phyloP scores from a whole-genome alignment of 2,329 filamentous ascomycete genomes.

The Thielaviopsis populi region DNA sequence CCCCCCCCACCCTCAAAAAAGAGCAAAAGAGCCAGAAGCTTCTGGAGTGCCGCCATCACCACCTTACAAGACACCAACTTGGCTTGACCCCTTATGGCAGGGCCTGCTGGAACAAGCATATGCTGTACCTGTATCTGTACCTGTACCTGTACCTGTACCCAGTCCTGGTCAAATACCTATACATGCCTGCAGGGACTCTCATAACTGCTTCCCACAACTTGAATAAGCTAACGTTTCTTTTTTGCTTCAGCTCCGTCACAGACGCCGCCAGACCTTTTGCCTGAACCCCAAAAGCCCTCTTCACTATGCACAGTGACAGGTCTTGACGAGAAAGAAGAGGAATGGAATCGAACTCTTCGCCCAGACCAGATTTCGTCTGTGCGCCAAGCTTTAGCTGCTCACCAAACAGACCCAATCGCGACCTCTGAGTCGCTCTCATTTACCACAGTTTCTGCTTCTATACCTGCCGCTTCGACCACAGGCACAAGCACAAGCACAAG shows the following conservation, averaged over 20 bases:
- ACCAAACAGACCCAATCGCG: neutral
- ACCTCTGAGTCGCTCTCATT: slow-evolving; percentile 2
- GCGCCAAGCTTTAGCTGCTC: slow-evolving; percentile 5
- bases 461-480: neutral
- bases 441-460: neutral
- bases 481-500: neutral
- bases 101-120: neutral
- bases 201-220: neutral
- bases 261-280: slow-evolving; percentile 40
- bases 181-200: neutral
- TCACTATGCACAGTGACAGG: slow-evolving; percentile 35
- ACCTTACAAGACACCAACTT: neutral
- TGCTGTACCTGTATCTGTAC: neutral
- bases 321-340: slow-evolving; percentile 38
- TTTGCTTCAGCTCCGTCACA: slow-evolving; percentile 39
- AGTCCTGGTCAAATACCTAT: no score
- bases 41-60: neutral
- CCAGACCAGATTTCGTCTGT: slow-evolving; percentile 21
- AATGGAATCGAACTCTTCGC: slow-evolving; percentile 38
- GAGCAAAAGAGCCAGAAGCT: neutral
- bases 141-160: no score
- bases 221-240: slow-evolving; percentile 13
- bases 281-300: slow-evolving; percentile 36
- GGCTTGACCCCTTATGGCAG: neutral
- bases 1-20: neutral